These are phyloP conservation scores for Solanum pinnatisectum DNA, from an alignment of 257 asterid genomes.

Conservation along the genomic window DNA sequence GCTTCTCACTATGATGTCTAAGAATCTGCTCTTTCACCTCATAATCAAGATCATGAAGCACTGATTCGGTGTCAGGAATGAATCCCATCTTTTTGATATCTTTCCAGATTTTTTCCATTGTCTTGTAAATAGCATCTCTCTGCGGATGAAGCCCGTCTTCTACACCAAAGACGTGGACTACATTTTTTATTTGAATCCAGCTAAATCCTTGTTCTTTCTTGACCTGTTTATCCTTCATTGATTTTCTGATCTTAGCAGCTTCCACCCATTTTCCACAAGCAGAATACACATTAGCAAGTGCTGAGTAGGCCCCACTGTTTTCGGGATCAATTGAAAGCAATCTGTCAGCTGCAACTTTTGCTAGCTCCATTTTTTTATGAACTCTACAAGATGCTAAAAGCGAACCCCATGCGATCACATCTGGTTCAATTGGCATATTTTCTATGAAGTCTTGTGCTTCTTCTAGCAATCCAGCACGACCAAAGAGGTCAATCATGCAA, in stretches of 20 bases:
- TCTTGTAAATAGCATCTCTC: constrained; percentile 45
- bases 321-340: constrained; percentile 64
- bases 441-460: constrained; percentile 67
- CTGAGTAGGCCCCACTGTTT: constrained; percentile 78
- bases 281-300: constrained; percentile 74
- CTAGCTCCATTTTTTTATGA: constrained; percentile 62
- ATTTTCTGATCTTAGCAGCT: constrained; percentile 68
- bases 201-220: constrained; percentile 92
- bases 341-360: constrained; percentile 60
- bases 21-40: constrained; percentile 76
- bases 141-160: constrained; percentile 72
- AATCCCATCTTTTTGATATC: constrained; percentile 79
- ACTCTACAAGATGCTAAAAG: constrained; percentile 73
- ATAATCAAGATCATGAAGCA: constrained; percentile 69
- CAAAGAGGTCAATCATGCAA: constrained; percentile 74
- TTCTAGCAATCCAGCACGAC: constrained; percentile 74
- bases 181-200: constrained; percentile 66
- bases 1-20: constrained; percentile 83
- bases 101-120: constrained; percentile 53
- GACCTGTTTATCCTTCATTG: constrained; percentile 72
- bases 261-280: constrained; percentile 79
- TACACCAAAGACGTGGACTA: constrained; percentile 69
- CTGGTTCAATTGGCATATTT: constrained; percentile 64
- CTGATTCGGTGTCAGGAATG: constrained; percentile 61
- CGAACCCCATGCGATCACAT: constrained; percentile 57